phyloP scores from a whole-genome alignment of 768 basidiomycete species.

The Suillus spraguei region DNA sequence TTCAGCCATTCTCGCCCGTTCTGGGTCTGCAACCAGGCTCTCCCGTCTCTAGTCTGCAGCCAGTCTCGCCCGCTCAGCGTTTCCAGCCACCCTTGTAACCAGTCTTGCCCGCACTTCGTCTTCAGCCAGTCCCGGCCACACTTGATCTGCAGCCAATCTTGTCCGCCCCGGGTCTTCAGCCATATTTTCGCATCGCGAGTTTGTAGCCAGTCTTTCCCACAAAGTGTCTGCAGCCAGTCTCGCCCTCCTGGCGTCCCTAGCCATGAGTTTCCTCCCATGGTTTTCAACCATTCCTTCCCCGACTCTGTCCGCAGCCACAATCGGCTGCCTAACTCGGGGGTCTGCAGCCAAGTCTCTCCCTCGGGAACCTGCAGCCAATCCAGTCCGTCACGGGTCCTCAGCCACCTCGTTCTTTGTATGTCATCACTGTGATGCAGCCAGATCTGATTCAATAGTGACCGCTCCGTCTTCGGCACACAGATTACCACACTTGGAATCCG shows the following conservation, averaged over 20 bases:
- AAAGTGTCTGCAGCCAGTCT: background rate
- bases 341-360: background rate
- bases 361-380: background rate
- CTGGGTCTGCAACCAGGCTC: background rate
- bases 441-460: background rate
- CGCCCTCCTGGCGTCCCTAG: background rate
- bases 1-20: background rate
- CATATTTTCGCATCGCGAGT: background rate
- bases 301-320: background rate
- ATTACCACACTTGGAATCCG: no score
- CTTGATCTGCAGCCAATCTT: background rate
- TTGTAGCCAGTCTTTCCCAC: background rate
- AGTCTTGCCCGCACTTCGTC: background rate
- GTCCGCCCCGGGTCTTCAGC: background rate
- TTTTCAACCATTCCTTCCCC: background rate
- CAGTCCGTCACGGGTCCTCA: background rate
- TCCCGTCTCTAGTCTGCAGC: background rate
- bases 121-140: background rate
- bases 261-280: background rate
- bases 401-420: background rate
- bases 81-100: background rate
- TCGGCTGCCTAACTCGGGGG: background rate
- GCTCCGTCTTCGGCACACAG: background rate
- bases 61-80: background rate
- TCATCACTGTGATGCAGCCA: background rate